These are phyloP conservation scores for Lactifluus rugatus DNA, from an alignment of 768 basidiomycete species.

Conservation along the genomic window DNA sequence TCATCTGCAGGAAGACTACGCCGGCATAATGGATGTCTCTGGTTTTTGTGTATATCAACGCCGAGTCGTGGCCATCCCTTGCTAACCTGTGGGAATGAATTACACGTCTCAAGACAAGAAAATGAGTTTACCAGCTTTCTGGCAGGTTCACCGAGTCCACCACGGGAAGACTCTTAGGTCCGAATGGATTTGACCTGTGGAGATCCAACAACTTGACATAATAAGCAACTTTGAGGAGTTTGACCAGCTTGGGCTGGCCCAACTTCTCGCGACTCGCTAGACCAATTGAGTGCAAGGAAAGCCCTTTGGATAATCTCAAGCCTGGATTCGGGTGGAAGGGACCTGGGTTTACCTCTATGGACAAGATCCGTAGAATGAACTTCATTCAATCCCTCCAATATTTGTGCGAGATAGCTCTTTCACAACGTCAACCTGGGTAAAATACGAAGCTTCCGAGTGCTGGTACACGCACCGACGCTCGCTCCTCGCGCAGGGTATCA, in stretches of 20 bases:
- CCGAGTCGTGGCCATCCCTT: slow-evolving; percentile 69
- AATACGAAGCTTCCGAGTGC: background rate
- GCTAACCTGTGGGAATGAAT: slow-evolving; percentile 44
- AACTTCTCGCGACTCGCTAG: slow-evolving; percentile 43
- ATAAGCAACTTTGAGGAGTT: slow-evolving; percentile 65
- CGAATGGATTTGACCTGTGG: slow-evolving; percentile 78
- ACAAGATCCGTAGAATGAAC: slow-evolving; percentile 57
- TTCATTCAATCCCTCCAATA: slow-evolving; percentile 57
- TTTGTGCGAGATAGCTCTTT: slow-evolving; percentile 69
- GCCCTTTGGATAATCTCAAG: slow-evolving; percentile 31
- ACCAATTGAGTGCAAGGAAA: slow-evolving; percentile 51
- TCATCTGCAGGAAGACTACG: slow-evolving; percentile 75
- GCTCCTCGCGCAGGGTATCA: slow-evolving; percentile 60
- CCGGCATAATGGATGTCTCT: slow-evolving; percentile 81
- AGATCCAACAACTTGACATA: slow-evolving; percentile 66
- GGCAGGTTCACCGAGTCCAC: slow-evolving; percentile 27
- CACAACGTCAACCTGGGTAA: background rate
- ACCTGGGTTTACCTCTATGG: slow-evolving; percentile 46
- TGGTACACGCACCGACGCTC: slow-evolving; percentile 45
- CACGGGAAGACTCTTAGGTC: slow-evolving; percentile 24
- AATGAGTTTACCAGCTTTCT: slow-evolving; percentile 37
- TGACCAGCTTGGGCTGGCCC: slow-evolving; percentile 54
- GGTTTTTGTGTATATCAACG: slow-evolving; percentile 63
- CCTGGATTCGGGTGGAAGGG: background rate
- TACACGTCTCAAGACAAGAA: background rate